Conservation (phyloP, 768 basidiomycete species). For the Psilocybe subaeruginosa region DNA sequence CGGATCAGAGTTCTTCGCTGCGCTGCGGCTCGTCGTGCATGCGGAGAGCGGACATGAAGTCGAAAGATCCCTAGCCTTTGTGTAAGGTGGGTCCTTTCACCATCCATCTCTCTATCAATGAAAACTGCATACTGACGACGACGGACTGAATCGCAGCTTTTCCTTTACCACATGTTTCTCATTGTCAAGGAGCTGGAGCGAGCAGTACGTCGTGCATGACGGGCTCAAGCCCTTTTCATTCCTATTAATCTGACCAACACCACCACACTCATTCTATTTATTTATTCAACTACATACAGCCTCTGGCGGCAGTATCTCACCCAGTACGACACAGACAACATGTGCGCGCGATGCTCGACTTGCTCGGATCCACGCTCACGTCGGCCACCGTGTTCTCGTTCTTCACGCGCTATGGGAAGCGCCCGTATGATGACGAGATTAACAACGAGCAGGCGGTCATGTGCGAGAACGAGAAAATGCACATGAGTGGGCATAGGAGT, state of each 20-base stretch:
- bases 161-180: not conserved
- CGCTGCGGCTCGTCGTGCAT: constrained; percentile 67
- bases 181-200: not conserved
- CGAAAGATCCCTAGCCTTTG: constrained; percentile 70
- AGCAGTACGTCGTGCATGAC: not conserved
- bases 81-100: constrained; percentile 62
- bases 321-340: no score
- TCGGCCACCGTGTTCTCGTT: no score
- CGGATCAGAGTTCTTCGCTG: constrained; percentile 80
- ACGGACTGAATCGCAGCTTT: not conserved
- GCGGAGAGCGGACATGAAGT: constrained; percentile 61
- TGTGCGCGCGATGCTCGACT: no score
- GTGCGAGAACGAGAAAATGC: no score
- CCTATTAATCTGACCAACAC: not conserved
- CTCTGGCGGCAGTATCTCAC: no score
- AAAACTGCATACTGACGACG: not conserved
- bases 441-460: no score
- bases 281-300: not conserved
- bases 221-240: not conserved
- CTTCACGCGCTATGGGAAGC: no score
- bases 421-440: no score
- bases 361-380: no score
- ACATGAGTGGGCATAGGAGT: no score
- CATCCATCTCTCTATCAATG: not conserved
- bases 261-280: no score